phyloP scores from a whole-genome alignment of 306 rosid genomes.

The Ormosia emarginata region DNA sequence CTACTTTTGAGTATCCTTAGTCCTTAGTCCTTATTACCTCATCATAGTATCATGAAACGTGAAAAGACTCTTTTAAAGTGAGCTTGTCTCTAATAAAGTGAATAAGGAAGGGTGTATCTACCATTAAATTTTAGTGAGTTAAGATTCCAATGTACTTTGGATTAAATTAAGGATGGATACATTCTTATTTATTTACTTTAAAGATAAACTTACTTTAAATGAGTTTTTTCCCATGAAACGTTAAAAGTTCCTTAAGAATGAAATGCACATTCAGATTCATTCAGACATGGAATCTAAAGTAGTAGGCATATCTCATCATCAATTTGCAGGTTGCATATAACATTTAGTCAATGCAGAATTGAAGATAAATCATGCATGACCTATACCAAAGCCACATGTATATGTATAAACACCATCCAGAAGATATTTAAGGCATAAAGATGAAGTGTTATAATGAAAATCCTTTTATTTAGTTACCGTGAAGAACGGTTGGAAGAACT shows the following conservation, averaged over 20 bases:
- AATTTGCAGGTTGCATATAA: neutral
- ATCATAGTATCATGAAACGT: too few species aligned
- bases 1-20: too few species aligned
- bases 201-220: too few species aligned
- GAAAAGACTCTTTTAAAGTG: too few species aligned
- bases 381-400: neutral
- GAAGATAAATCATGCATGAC: neutral
- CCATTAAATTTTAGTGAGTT: too few species aligned
- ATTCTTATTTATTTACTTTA: too few species aligned
- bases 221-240: neutral
- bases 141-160: too few species aligned
- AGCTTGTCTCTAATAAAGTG: too few species aligned
- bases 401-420: neutral
- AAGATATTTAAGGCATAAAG: neutral
- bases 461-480: conserved; percentile 39
- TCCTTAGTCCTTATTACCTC: too few species aligned
- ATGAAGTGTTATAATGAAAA: neutral
- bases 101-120: too few species aligned
- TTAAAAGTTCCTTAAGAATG: neutral
- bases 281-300: neutral
- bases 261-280: neutral
- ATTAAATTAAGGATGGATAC: too few species aligned
- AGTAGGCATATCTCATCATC: neutral
- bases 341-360: neutral
- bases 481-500: conserved; percentile 80